Base-by-base conservation (phyloP, 805 yeast species). In the Zygosaccharomyces gambellarensis region DNA sequence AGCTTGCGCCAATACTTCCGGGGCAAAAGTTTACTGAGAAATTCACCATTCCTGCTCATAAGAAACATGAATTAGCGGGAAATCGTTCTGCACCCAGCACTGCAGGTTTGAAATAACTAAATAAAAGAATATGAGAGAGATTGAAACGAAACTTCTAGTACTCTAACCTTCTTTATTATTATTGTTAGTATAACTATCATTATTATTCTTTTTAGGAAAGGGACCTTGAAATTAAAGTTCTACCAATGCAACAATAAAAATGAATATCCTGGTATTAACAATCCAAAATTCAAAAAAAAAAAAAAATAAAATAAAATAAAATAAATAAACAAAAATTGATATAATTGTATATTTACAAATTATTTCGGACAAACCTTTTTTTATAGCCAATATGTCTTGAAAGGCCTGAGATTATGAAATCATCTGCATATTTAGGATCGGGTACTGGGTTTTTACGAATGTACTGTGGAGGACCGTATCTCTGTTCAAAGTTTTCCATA, bases 1-100 rank as follows among this genome's bases (percentile, higher is more conserved):
- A 79, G 46, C 71, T 84, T 43, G 87, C 83, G 19, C 97, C 97
- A 2, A 78, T 90, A 39, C 68, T 89, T 40, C 96, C 96, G 0
- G 96, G 96, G 14, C 95, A 89, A 62, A 58, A 71, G 45, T 81
- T 82, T 60, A 78, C 81, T 17, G 79, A 77, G 25, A 77, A 81
- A 55, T 86, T 86, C 63, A 78, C 79, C 41, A 78, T 80, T 32
- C 88, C 94, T 10, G 94, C 88, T 11, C 77, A 70, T 51, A 68
- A 80, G 61, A 84, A 87, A 69, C 63, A 69, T 49, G 62, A 61
- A 48, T 41, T 64, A 9, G 65, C 67, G 50, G 44, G 56, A 8
- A 21, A 21, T 21, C 38, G 38, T 29, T 42, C 45, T 7, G 21
- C 38, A n/a, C 28, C 45, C 21, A 19, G 36, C 11, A 42, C 38